Evolutionary conservation across 306 rosid genomes (phyloP).

Genomic region (Castanea sativa): DNA sequence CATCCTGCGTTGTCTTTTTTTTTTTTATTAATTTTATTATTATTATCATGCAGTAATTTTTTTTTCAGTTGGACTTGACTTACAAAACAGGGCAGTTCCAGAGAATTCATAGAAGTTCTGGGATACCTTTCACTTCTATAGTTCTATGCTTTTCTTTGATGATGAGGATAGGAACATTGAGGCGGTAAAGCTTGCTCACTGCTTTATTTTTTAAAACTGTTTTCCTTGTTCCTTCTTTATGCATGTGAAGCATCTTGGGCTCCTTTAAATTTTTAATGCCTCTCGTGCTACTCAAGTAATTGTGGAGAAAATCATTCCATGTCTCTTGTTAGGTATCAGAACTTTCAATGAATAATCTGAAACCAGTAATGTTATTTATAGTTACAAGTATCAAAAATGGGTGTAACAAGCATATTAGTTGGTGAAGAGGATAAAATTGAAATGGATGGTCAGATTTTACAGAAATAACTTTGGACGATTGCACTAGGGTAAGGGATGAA

Average conservation of each 20-base stretch:
- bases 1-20: too few relatives aligned
- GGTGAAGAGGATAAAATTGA: not conserved
- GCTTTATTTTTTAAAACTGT: not conserved
- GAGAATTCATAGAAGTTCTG: slow-evolving; percentile 23
- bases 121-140: slow-evolving; percentile 21
- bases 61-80: slow-evolving; percentile 18
- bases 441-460: too few relatives aligned
- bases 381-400: slow-evolving; percentile 27
- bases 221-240: not conserved
- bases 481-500: too few relatives aligned
- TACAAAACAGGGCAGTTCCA: slow-evolving; percentile 31
- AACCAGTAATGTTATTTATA: not conserved
- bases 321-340: not conserved
- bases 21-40: not conserved
- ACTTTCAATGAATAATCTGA: not conserved
- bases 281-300: not conserved
- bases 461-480: too few relatives aligned
- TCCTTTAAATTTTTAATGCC: not conserved
- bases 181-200: slow-evolving; percentile 8
- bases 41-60: slow-evolving; percentile 21
- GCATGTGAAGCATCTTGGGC: not conserved
- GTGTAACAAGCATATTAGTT: slow-evolving; percentile 31
- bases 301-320: not conserved
- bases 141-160: slow-evolving; percentile 34
- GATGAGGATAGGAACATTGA: slow-evolving; percentile 26